Evolutionary conservation across 2,329 filamentous ascomycete species (phyloP).

Genomic region (Fusarium citri): DNA sequence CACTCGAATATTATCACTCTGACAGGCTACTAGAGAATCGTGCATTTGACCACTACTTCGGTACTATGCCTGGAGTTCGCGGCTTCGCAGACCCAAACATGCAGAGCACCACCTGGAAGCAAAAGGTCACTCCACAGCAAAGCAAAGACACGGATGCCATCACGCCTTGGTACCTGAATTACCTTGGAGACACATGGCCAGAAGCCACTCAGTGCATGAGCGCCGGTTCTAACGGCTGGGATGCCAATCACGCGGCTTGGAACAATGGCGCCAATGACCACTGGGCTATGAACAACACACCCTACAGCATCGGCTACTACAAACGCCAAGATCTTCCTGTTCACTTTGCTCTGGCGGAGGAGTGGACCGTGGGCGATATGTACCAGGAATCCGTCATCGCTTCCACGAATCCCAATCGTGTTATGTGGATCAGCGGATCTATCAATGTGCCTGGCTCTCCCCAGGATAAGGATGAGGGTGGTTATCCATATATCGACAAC

Average conservation of each 20-base stretch:
- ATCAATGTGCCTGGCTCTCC: conserved; percentile 61
- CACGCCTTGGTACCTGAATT: conserved; percentile 64
- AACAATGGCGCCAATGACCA: conserved; percentile 64
- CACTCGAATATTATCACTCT: rapidly evolving
- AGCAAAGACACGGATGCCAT: conserved; percentile 6
- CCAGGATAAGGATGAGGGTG: conserved; percentile 26
- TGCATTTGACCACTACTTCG: conserved; percentile 23
- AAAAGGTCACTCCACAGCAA: not conserved
- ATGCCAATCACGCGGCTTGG: conserved; percentile 62
- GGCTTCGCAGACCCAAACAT: conserved; percentile 22
- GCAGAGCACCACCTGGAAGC: conserved; percentile 7
- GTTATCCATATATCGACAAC: conserved; percentile 24
- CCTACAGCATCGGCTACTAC: conserved; percentile 13
- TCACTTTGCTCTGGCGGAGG: conserved; percentile 7
- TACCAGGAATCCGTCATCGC: conserved; percentile 65
- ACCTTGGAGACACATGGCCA: conserved; percentile 61
- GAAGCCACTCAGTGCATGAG: conserved; percentile 66
- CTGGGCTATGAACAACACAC: conserved; percentile 58
- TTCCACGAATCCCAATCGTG: conserved; percentile 65
- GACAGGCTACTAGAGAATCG: not conserved
- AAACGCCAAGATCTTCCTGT: conserved; percentile 8
- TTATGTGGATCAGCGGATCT: conserved; percentile 62
- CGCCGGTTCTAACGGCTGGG: conserved; percentile 64
- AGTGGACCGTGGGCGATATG: conserved; percentile 57
- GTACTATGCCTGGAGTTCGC: conserved; percentile 19